Percentiles rank a stretch among this genome's conserved stretches.
Evolutionary conservation across 2,329 filamentous ascomycete genomes (phyloP).

Genomic region (Elsinoe batatas): DNA sequence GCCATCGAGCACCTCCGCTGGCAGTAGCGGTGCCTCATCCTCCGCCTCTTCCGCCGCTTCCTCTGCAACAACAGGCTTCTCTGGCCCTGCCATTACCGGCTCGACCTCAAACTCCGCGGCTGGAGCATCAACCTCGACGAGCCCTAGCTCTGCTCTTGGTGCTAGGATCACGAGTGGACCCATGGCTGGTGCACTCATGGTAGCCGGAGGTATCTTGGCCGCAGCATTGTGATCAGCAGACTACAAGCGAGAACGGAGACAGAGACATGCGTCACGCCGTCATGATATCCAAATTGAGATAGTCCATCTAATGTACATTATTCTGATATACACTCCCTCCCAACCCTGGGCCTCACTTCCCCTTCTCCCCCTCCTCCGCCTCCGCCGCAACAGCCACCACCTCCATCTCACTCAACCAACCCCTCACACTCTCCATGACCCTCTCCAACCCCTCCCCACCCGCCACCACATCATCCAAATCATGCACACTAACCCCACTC

Average conservation of each 20-base stretch:
- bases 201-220: constrained; percentile 6
- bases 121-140: background rate
- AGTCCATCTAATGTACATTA: constrained; percentile 1
- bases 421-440: constrained; percentile 67
- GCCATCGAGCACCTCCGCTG: background rate
- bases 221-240: constrained; percentile 1
- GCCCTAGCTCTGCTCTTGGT: constrained; percentile 2
- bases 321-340: background rate
- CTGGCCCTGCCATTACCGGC: constrained; percentile 1
- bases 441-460: constrained; percentile 63
- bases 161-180: constrained; percentile 6
- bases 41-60: background rate
- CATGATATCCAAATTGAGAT: background rate
- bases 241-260: too few species aligned
- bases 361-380: constrained; percentile 22
- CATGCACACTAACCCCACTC: constrained; percentile 67
- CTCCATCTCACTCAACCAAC: constrained; percentile 67
- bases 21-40: background rate
- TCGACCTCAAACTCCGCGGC: background rate
- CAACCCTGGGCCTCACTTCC: background rate
- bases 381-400: constrained; percentile 54
- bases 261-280: background rate
- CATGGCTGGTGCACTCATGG: constrained; percentile 10
- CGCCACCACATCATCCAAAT: constrained; percentile 67
- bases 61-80: background rate